Conservation (phyloP, 345 rosid species). For the Corchorus olitorius region DNA sequence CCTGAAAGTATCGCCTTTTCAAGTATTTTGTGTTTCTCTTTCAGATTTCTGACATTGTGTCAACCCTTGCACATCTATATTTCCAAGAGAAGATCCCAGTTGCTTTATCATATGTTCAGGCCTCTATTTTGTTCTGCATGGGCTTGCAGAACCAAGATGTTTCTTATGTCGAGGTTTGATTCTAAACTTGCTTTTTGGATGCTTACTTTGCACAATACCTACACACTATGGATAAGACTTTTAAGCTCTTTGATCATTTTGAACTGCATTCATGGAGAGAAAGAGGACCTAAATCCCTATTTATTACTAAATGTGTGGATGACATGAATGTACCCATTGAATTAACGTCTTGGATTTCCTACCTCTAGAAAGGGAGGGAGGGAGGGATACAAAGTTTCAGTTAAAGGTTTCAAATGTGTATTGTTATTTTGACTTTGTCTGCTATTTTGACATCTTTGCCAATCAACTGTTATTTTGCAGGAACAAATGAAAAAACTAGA, state of each 20-base stretch:
- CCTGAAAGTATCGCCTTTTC: background rate
- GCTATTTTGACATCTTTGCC: background rate
- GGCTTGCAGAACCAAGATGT: conserved; percentile 82
- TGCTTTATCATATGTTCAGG: conserved; percentile 72
- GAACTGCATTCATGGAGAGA: background rate
- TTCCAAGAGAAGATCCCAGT: conserved; percentile 84
- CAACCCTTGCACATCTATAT: conserved; percentile 69
- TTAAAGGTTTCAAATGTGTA: background rate
- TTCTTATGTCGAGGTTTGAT: conserved; percentile 67
- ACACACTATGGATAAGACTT: background rate
- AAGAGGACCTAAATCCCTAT: background rate
- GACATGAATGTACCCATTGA: background rate
- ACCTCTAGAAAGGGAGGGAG: background rate
- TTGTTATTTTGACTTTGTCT: conserved; percentile 8
- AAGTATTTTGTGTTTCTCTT: conserved; percentile 7
- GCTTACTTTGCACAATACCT: background rate
- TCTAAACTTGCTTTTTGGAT: conserved; percentile 15
- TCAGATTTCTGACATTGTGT: conserved; percentile 70
- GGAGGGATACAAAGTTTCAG: background rate
- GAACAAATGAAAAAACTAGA: conserved; percentile 75
- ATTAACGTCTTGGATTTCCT: conserved; percentile 2
- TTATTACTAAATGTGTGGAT: background rate
- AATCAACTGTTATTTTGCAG: conserved; percentile 48
- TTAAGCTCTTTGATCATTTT: background rate
- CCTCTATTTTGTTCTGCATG: conserved; percentile 77